phyloP scores from a whole-genome alignment of 495 filamentous ascomycete species.

The Aspergillus saccharolyticus region DNA sequence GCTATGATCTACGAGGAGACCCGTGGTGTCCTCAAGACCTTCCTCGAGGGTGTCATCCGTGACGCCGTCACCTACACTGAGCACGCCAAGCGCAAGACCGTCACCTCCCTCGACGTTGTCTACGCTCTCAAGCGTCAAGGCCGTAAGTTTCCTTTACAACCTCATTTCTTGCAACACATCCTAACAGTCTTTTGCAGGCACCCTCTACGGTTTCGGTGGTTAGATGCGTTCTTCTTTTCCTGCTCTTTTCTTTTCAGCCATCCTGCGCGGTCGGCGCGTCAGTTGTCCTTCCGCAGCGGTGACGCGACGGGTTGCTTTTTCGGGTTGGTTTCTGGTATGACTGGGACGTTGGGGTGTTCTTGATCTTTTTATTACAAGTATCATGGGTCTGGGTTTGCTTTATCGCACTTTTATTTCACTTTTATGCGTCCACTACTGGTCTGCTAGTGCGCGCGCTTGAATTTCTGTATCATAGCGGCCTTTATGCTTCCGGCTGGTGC shows the following conservation, averaged over 20 bases:
- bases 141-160: slow-evolving; percentile 46
- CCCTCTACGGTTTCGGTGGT: slow-evolving; percentile 99
- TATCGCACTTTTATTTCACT: slow-evolving; percentile 37
- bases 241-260: slow-evolving; percentile 26
- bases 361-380: slow-evolving; percentile 39
- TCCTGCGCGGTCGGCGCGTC: slow-evolving; percentile 36
- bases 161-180: slow-evolving; percentile 17
- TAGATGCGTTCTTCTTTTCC: slow-evolving; percentile 50
- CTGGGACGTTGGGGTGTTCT: slow-evolving; percentile 51
- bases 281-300: slow-evolving; percentile 29
- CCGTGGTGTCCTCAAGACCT: slow-evolving; percentile 99
- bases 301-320: slow-evolving; percentile 38
- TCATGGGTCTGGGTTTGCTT: slow-evolving; percentile 50
- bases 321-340: slow-evolving; percentile 47
- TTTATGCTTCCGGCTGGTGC: slow-evolving; percentile 40
- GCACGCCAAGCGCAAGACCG: slow-evolving; percentile 98
- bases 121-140: slow-evolving; percentile 97
- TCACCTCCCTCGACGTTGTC: slow-evolving; percentile 95
- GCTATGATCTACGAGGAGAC: slow-evolving; percentile 99
- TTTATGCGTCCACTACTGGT: slow-evolving; percentile 42
- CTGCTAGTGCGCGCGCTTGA: slow-evolving; percentile 42
- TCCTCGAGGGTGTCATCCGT: slow-evolving; percentile 99
- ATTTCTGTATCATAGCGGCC: slow-evolving; percentile 49
- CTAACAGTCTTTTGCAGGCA: slow-evolving; percentile 42
- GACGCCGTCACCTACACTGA: slow-evolving; percentile 99